Base-by-base conservation (phyloP, 2,329 filamentous ascomycete species). In the Fusarium globosum region DNA sequence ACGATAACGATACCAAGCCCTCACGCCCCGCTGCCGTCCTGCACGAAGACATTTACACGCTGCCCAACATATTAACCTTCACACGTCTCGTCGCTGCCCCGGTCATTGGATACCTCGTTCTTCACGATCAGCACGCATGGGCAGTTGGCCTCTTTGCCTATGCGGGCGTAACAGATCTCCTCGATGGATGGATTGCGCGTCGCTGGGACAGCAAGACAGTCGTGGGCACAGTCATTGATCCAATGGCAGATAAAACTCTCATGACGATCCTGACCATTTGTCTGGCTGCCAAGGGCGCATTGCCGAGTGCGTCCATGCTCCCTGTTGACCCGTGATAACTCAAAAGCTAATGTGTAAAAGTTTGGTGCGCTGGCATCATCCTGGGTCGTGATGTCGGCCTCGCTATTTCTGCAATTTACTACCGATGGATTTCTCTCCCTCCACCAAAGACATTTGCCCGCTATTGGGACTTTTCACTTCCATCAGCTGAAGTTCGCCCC, bases 401-500 rank as follows among this genome's bases (percentile, higher is more conserved):
- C 9, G 95, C 89, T 33, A 87, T 97, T 28, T 91, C 95, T 4
- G 96, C 96, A 30, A 91, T 99, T 76, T 98, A 98, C 85, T 98
- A 96, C 82, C 92, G 96, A 72, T 98, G 94, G 89, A 97, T 98
- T 74, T 97, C 94, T 5, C 88, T 99, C 11, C 96, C 96, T 1
- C 92, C 94, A 0, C 96, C 96, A 4, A 98, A 98, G 84, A 98
- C 96, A 0, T 94, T 98, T 82, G 84, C 89, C 23, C 88, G 96
- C 23, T 99, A 98, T 83, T 99, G 96, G 96, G 96, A 99, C 83
- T 98, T 99, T 80, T 96, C 93, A 7, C 88, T 99, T 20, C 96
- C 94, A 5, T 94, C 91, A 43, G 94, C 94, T 6, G 94, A 96
- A 82, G 94, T 97, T 11, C 92, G 90, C 68, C 94, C 94, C 2